Evolutionary conservation across 352 stramenopile species (phyloP), one percentile per base, ranked within the genome.

Genomic region (Thraustochytrium striatum): DNA sequence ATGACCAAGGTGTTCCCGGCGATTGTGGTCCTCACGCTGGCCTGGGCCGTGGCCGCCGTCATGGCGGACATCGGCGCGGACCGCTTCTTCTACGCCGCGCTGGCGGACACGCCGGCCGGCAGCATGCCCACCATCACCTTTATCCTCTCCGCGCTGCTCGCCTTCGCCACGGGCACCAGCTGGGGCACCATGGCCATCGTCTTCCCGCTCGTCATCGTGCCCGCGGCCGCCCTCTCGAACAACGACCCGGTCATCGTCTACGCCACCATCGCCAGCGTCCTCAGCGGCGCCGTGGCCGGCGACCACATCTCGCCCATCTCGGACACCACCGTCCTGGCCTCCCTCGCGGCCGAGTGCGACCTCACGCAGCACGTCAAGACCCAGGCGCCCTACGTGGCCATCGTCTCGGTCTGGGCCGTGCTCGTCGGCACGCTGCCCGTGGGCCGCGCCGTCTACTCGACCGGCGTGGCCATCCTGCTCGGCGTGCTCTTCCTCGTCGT

Each of bases 111-210:
- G 83, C 83, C 88, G 43, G 88, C 88, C 70, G 88, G 90, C 72
- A 92, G 87, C 72, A 72, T 94, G 3, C 91, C 88, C 38, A 90
- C 89, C 19, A 93, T 94, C 59, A 85, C 89, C 21, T 91, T 87
- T 30, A 69, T 93, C 35, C 85, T 96, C 8, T 94, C 89, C 85
- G 94, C 90, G 78, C 62, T 94, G 53, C 90, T 96, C 61, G 94
- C 91, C 16, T 95, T 96, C 61, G 87, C 89, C n/a, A 93, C 90
- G 2, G 91, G 91, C 59, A 94, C 89, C 57, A 84, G 86, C 21
- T 95, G 95, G 79, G 90, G 90, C 59, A 96, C 91, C 8, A 96
- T 96, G 90, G 90, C 89, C 57, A 95, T 96, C 78, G 91, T 96
- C 83, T 95, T 96, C 81, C 91, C 91, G 21, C 93, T 96, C 79